phyloP scores from a whole-genome alignment of 148 eudicot genomes.

The Mesembryanthemum crystallinum region DNA sequence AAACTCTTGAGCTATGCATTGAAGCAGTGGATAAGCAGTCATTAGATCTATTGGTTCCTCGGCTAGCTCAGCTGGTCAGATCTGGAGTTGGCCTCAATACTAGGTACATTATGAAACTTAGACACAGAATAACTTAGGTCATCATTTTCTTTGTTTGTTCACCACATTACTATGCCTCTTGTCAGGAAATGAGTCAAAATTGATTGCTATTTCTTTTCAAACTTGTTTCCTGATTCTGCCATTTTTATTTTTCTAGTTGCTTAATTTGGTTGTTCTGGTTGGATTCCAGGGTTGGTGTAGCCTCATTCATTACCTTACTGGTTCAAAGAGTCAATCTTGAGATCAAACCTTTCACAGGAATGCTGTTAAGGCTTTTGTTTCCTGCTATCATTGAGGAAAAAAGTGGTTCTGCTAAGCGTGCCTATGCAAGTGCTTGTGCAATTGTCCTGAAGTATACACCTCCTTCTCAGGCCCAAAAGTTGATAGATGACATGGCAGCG shows the following conservation, averaged over 20 bases:
- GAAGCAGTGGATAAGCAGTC: conserved; percentile 78
- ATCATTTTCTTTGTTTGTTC: neutral
- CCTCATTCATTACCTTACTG: conserved; percentile 76
- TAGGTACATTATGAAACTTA: conserved; percentile 47
- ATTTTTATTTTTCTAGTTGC: conserved; percentile 1
- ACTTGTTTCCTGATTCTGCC: conserved; percentile 2
- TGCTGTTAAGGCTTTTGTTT: conserved; percentile 70
- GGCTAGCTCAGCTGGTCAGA: conserved; percentile 80
- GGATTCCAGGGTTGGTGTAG: conserved; percentile 84
- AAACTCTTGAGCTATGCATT: conserved; percentile 87
- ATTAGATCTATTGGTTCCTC: conserved; percentile 80
- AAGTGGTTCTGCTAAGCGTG: conserved; percentile 81
- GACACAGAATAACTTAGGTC: neutral
- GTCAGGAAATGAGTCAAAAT: neutral
- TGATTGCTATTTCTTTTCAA: neutral
- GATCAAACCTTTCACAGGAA: conserved; percentile 71
- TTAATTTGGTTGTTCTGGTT: conserved; percentile 17
- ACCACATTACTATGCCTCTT: neutral
- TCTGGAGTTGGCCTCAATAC: conserved; percentile 94
- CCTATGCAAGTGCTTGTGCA: conserved; percentile 94
- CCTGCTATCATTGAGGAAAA: conserved; percentile 73
- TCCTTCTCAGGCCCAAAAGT: conserved; percentile 65
- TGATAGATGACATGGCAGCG: conserved; percentile 72
- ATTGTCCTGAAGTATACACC: conserved; percentile 72
- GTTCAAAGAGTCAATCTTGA: conserved; percentile 82